Evolutionary conservation across 257 asterid species (phyloP).

Genomic region (Linderniella brevidens): DNA sequence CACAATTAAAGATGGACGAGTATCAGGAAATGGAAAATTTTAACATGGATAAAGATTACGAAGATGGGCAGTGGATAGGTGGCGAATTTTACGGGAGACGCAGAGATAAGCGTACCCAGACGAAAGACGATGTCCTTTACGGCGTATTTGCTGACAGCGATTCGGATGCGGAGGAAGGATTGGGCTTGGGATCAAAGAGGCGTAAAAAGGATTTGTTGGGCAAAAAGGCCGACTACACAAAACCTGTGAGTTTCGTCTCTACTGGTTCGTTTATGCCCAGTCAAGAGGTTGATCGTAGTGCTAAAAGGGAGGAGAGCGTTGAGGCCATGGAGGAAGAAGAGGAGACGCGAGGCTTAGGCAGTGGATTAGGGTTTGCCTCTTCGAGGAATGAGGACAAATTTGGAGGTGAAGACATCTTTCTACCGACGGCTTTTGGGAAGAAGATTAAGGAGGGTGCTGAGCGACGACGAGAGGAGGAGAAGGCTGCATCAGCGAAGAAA

Average conservation of each 20-base stretch:
- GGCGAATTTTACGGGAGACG: constrained; percentile 52
- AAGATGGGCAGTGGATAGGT: constrained; percentile 59
- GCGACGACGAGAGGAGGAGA: constrained; percentile 55
- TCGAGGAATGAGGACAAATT: constrained; percentile 15
- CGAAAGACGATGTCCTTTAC: constrained; percentile 56
- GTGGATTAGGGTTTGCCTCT: constrained; percentile 40
- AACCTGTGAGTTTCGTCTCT: constrained; percentile 66
- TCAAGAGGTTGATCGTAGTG: constrained; percentile 35
- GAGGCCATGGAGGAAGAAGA: constrained; percentile 22
- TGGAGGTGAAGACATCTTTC: constrained; percentile 26
- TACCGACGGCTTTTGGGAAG: constrained; percentile 66
- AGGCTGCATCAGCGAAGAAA: constrained; percentile 37
- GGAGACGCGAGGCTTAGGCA: constrained; percentile 26
- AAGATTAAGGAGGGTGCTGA: constrained; percentile 55
- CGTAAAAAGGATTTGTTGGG: constrained; percentile 32
- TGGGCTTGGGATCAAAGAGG: constrained; percentile 47
- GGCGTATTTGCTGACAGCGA: constrained; percentile 73
- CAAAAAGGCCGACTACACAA: constrained; percentile 39
- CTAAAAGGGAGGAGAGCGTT: constrained; percentile 6
- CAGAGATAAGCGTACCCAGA: constrained; percentile 41
- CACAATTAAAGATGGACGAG: constrained; percentile 42
- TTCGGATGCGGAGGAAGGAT: constrained; percentile 49
- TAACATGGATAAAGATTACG: constrained; percentile 69
- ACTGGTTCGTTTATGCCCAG: constrained; percentile 49
- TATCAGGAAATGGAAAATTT: constrained; percentile 71